Base-by-base conservation (phyloP, 768 basidiomycete species). In the Leccinum subgranulosum region DNA sequence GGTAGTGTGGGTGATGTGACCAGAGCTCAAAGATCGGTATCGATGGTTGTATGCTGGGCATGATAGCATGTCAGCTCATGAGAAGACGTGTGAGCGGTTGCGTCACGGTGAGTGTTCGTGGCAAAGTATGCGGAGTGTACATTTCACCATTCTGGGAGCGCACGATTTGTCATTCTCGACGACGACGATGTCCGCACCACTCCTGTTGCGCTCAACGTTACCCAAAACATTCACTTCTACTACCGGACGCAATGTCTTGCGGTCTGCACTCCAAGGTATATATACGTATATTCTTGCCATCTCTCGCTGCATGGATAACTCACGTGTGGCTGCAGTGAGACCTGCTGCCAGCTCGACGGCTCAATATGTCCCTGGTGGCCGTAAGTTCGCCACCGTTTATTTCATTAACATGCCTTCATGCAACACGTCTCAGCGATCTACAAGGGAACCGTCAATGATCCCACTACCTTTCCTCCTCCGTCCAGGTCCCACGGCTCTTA, bases 361-460 rank as follows among this genome's bases (percentile, higher is more conserved):
- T 4, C 63, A 70, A 57, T 87, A 88, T 61, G 81, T 88, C 62
- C 85, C 87, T 49, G 87, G 87, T 59, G 86, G 87, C 66, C 87
- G 86, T 87, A 69, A 66, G 86, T 84, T 23, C 17, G 17, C 1
- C 27, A 23, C 23, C 31, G 7, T 46, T 19, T 11, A 29, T 53
- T 17, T 15, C 15, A 36, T 56, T 2, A 36, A n/a, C 45, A 28
- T 21, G 8, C 49, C n/a, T 50, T 54, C 17, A 64, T 0, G 15
- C 8, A 1, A 28, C 15, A 47, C 46, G 19, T 29, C 28, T 17
- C 60, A 92, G 94, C 94, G 58, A 83, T 97, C 68, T 84, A 88
- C 76, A 84, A 84, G 71, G 97, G 96, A 51, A 90, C 92, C 29
- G 94, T 94, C 59, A 98, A 99, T 75, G 97, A 99, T 71, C 90